Evolutionary conservation across 1,139 yeast genomes (phyloP).

Genomic region (Pneumocystis canis): DNA sequence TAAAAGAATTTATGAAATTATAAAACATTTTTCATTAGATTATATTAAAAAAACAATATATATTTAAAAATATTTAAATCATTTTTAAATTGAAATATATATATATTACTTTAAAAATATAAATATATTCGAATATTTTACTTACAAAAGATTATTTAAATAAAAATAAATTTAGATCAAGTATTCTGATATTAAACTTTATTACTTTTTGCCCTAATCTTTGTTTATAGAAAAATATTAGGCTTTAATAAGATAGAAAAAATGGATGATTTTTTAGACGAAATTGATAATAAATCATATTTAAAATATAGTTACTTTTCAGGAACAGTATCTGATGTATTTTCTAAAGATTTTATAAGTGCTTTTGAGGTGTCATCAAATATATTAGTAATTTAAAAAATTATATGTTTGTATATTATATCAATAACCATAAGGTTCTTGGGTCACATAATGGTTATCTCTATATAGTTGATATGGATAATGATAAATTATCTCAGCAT

Average conservation of each 20-base stretch:
- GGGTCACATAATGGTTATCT: constrained; percentile 57
- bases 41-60: too few relatives aligned
- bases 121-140: too few relatives aligned
- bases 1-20: too few relatives aligned
- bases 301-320: constrained; percentile 57
- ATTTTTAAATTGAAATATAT: too few relatives aligned
- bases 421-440: constrained; percentile 3
- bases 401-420: background rate
- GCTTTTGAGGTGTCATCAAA: constrained; percentile 44
- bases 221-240: background rate
- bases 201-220: background rate
- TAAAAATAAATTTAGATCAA: too few relatives aligned
- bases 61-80: too few relatives aligned
- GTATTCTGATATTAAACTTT: background rate
- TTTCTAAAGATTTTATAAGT: constrained; percentile 64
- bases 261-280: constrained; percentile 21
- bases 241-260: background rate
- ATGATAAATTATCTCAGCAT: constrained; percentile 50
- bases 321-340: constrained; percentile 51
- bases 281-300: constrained; percentile 55
- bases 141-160: too few relatives aligned
- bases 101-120: too few relatives aligned
- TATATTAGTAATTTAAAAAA: constrained; percentile 66
- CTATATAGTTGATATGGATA: constrained; percentile 38
- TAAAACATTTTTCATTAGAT: too few relatives aligned